Evolutionary conservation across 2,329 filamentous ascomycete genomes (phyloP).

Genomic region (Trichoderma breve): DNA sequence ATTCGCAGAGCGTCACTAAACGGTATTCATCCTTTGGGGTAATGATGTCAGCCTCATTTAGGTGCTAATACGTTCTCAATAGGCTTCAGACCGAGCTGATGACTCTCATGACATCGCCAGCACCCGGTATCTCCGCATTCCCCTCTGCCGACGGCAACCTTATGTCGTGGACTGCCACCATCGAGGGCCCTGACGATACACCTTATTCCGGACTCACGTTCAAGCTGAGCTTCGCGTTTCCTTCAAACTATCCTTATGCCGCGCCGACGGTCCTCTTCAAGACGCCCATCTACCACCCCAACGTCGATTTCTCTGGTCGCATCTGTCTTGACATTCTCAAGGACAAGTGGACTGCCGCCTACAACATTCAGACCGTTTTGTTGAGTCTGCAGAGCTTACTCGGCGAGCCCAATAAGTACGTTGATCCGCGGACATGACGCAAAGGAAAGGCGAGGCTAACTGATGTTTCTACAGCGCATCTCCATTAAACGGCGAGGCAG

Average conservation of each 20-base stretch:
- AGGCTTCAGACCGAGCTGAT: slow-evolving; percentile 97
- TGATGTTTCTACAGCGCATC: slow-evolving; percentile 63
- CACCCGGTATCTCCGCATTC: slow-evolving; percentile 92
- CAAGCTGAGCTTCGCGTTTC: slow-evolving; percentile 90
- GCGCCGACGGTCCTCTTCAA: slow-evolving; percentile 93
- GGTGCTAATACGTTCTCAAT: slow-evolving; percentile 12
- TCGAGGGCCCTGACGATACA: slow-evolving; percentile 85
- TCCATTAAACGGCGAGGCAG: slow-evolving; percentile 92
- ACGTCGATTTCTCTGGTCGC: slow-evolving; percentile 93
- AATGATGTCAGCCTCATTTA: neutral
- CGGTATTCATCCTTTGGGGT: slow-evolving; percentile 48
- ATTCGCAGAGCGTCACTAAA: slow-evolving; percentile 75
- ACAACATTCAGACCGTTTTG: slow-evolving; percentile 92
- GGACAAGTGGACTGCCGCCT: slow-evolving; percentile 98
- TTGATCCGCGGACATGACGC: slow-evolving; percentile 22
- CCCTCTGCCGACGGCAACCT: slow-evolving; percentile 87
- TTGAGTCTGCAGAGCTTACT: slow-evolving; percentile 92
- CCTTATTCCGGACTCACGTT: slow-evolving; percentile 85
- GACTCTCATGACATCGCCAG: slow-evolving; percentile 95
- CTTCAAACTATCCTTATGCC: slow-evolving; percentile 87
- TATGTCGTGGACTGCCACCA: slow-evolving; percentile 89
- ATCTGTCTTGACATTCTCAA: slow-evolving; percentile 98
- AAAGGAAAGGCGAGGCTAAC: slow-evolving; percentile 21
- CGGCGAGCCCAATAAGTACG: slow-evolving; percentile 97
- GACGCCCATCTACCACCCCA: slow-evolving; percentile 98